Evolutionary conservation across 495 filamentous ascomycete species (phyloP).

Genomic region (Lepraria neglecta): DNA sequence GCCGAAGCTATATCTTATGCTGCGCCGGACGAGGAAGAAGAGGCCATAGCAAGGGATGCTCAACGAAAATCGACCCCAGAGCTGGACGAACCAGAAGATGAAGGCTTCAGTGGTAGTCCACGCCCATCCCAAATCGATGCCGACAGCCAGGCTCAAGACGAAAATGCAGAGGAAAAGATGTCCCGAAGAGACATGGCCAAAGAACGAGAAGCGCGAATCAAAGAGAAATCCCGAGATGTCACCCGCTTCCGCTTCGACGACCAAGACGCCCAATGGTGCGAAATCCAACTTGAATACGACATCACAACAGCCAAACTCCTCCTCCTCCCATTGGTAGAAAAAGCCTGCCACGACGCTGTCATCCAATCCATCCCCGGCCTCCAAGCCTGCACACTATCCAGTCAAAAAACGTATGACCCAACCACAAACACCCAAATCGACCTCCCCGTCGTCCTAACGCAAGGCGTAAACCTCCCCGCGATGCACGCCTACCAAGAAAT

Average conservation of each 20-base stretch:
- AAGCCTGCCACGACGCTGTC: constrained; percentile 63
- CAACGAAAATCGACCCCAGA: constrained; percentile 48
- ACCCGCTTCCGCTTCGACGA: constrained; percentile 75
- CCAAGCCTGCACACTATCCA: constrained; percentile 61
- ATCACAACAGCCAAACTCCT: constrained; percentile 80
- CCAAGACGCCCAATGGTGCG: constrained; percentile 62
- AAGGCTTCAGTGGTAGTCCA: constrained; percentile 50
- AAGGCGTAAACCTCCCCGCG: constrained; percentile 81
- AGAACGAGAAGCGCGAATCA: constrained; percentile 60
- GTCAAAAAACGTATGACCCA: constrained; percentile 52
- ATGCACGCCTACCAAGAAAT: constrained; percentile 82
- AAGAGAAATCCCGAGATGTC: constrained; percentile 57
- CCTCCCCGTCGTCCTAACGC: constrained; percentile 59
- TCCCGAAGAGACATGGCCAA: constrained; percentile 33
- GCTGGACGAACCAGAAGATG: constrained; percentile 44
- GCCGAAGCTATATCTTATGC: constrained; percentile 80
- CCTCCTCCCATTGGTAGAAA: constrained; percentile 82
- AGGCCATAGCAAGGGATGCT: constrained; percentile 56
- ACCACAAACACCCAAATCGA: constrained; percentile 41
- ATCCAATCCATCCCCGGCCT: constrained; percentile 82
- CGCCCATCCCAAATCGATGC: constrained; percentile 38
- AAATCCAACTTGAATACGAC: constrained; percentile 78
- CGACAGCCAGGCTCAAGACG: constrained; percentile 42
- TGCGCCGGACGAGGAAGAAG: constrained; percentile 85
- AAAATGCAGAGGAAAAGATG: constrained; percentile 38